A percentile compares a stretch with the other conserved stretches of the same genome.
phyloP scores from a whole-genome alignment of 768 basidiomycete genomes.

The Neoboletus magnificus region DNA sequence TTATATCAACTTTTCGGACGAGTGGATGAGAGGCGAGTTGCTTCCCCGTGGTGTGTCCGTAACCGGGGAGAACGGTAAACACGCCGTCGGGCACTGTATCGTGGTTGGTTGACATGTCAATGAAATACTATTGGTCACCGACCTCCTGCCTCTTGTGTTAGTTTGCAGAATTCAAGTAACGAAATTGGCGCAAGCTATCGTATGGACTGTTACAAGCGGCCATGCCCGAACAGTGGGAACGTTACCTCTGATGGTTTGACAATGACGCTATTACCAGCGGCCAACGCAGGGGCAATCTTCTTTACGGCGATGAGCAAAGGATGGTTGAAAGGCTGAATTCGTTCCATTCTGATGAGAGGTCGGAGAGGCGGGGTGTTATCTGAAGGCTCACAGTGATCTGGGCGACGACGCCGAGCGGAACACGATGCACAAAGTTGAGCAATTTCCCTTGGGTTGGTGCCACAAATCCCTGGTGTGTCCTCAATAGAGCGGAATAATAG shows the following conservation, averaged over 20 bases:
- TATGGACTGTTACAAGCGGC: not conserved
- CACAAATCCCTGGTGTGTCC: constrained; percentile 66
- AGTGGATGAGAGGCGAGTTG: constrained; percentile 61
- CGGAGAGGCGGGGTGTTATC: not conserved
- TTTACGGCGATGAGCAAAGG: constrained; percentile 86
- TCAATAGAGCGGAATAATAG: constrained; percentile 71
- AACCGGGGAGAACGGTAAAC: constrained; percentile 71
- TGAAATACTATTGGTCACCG: constrained; percentile 12
- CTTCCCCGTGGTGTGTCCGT: constrained; percentile 60
- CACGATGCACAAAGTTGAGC: constrained; percentile 73
- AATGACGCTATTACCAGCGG: constrained; percentile 80
- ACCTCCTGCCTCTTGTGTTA: constrained; percentile 69
- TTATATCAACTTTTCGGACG: constrained; percentile 80
- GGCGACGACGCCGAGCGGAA: constrained; percentile 85
- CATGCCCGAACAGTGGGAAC: not conserved
- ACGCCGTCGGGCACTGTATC: constrained; percentile 71
- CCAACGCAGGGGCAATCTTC: constrained; percentile 83
- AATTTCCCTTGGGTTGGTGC: constrained; percentile 78
- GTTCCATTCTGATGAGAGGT: not conserved
- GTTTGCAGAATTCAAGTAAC: constrained; percentile 69
- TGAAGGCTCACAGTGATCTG: constrained; percentile 67
- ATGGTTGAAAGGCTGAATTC: constrained; percentile 76
- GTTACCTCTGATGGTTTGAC: constrained; percentile 77
- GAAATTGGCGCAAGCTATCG: constrained; percentile 71
- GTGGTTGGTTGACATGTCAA: not conserved